Evolutionary conservation across 1,284 basidiomycete species (phyloP), one percentile per base, ranked within the genome.

Genomic region (Cryptococcus sp.): DNA sequence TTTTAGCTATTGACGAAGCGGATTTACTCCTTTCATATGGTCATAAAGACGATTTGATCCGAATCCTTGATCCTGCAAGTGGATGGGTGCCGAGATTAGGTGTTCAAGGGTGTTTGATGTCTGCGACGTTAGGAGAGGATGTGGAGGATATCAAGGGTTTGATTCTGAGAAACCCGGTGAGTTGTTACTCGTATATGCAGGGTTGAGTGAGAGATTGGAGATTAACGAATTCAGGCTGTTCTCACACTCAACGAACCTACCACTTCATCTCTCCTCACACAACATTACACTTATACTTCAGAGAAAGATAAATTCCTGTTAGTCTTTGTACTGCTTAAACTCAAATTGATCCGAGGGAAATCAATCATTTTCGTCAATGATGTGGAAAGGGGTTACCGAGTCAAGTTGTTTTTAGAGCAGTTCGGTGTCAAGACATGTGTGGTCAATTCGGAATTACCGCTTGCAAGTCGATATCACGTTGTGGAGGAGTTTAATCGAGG

Each of bases 401-500:
- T 70, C 55, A 96, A 97, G 76, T 83, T 99, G 33, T 99, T 98
- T 79, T 80, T 99, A 52, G 96, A 98, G 72, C 94, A 98, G 76
- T 98, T 98, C 67, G 95, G 91, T 0, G 89, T 98, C 73, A 92
- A 93, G 74, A 89, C 88, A 62, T 98, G 94, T 66, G 94, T 99
- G 0, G 82, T 99, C 42, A 98, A 99, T 70, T 91, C 91, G 14
- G 96, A 98, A 76, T 78, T 99, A 48, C 96, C 96, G 0, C 79
- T 98, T 57, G 98, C 97, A 69, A 95, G 91, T 31, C 83, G 93
- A 84, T 98, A 95, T 71, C 96, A 98, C 71, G 89, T 90, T 4
- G 95, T 99, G 2, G 93, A 99, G 69, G 95, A 98, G 77, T 99
- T 99, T 74, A 98, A 99, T 78, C 91, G 93, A 67, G 96, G 96